These are phyloP conservation scores for Jamesozyma jinghongensis DNA, from an alignment of 805 yeast species.

Conservation along the genomic window DNA sequence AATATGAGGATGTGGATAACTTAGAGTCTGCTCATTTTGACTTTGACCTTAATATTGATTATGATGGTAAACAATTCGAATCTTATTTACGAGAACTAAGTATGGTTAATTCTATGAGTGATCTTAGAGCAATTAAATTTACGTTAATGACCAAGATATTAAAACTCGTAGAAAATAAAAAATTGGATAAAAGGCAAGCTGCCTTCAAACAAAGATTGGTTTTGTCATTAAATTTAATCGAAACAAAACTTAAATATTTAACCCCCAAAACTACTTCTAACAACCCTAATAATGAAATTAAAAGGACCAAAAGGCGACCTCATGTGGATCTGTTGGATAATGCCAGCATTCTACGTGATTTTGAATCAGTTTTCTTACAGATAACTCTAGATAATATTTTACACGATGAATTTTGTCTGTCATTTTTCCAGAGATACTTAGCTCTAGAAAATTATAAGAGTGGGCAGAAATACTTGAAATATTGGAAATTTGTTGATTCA, in stretches of 20 bases:
- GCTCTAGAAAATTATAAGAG: constrained; percentile 1
- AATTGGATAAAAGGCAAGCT: constrained; percentile 2
- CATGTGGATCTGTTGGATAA: constrained; percentile 6
- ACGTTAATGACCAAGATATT: constrained; percentile 14
- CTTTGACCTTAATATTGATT: constrained; percentile 4
- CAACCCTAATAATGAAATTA: not conserved
- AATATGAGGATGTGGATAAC: not conserved
- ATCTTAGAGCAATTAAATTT: constrained; percentile 14
- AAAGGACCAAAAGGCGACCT: not conserved
- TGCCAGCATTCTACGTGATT: constrained; percentile 8
- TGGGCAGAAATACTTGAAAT: constrained; percentile 37
- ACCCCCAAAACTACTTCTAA: not conserved
- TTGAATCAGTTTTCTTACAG: constrained; percentile 11
- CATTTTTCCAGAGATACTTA: constrained; percentile 13
- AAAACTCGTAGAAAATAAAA: constrained; percentile 4
- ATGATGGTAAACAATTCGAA: constrained; percentile 23
- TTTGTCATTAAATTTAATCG: constrained; percentile 21
- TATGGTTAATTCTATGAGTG: constrained; percentile 9
- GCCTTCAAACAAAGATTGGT: constrained; percentile 13
- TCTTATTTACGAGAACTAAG: constrained; percentile 19
- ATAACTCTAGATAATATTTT: constrained; percentile 16
- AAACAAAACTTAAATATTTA: constrained; percentile 15
- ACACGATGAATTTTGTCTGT: constrained; percentile 10
- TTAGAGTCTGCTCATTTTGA: constrained; percentile 5
- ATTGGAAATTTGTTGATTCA: constrained; percentile 59